A percentile compares a stretch with the other conserved stretches of the same genome.
These are phyloP conservation scores for Gynandropsis gynandra DNA, from an alignment of 345 rosid species.

Conservation along the genomic window DNA sequence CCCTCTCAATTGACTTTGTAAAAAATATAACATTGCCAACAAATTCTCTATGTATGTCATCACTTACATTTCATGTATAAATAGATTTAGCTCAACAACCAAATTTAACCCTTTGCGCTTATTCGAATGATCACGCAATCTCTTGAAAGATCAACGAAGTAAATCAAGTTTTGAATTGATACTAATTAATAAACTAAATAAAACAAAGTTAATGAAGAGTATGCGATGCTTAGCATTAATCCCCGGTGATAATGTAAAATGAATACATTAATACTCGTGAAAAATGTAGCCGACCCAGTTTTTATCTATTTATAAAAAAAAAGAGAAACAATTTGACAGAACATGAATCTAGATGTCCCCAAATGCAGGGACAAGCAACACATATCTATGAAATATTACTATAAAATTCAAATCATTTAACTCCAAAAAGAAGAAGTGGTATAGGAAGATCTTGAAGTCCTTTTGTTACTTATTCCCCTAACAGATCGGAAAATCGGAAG, in stretches of 20 bases:
- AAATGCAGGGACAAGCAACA: too few species aligned
- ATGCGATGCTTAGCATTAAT: conserved; percentile 11
- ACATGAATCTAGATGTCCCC: too few species aligned
- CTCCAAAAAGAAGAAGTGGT: too few species aligned
- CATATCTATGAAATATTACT: too few species aligned
- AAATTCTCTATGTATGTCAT: background rate
- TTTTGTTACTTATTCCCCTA: too few species aligned
- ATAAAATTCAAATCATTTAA: too few species aligned
- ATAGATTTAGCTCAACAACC: conserved; percentile 20
- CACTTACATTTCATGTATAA: conserved; percentile 8
- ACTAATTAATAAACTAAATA: conserved; percentile 1
- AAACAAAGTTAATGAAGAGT: background rate
- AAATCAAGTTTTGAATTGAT: too few species aligned
- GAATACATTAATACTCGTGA: conserved; percentile 27
- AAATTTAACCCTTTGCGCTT: background rate
- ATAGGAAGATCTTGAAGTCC: too few species aligned
- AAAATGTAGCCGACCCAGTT: conserved; percentile 8
- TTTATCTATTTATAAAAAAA: conserved; percentile 17
- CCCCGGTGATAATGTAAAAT: conserved; percentile 20
- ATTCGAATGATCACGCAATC: background rate
- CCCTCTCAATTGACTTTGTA: conserved; percentile 11
- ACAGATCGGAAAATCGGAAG: conserved; percentile 48
- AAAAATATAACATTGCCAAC: background rate
- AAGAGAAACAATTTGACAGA: conserved; percentile 13
- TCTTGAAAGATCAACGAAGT: background rate